Percentiles rank a stretch among this genome's conserved stretches.
Conservation (phyloP, 2,329 filamentous ascomycete species). For the Gnomoniopsis smithogilvyi region DNA sequence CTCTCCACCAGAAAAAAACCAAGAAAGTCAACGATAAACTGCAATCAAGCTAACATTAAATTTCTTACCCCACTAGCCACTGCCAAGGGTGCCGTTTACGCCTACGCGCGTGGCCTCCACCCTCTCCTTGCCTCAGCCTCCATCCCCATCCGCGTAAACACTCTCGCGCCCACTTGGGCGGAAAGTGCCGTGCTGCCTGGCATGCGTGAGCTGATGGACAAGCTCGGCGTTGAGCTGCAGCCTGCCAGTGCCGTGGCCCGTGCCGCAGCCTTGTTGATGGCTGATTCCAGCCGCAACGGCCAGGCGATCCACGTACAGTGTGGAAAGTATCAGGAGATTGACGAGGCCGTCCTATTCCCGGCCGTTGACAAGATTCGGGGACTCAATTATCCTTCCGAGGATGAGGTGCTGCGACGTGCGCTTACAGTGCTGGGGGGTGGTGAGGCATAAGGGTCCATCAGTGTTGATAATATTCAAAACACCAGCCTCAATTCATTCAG, state of each 20-base stretch:
- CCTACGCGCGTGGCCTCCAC: constrained; percentile 46
- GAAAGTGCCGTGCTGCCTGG: constrained; percentile 43
- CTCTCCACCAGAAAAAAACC: not conserved
- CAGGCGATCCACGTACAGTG: constrained; percentile 49
- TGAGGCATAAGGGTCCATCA: not conserved
- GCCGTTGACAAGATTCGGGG: constrained; percentile 30
- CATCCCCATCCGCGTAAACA: constrained; percentile 53
- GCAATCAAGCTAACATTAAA: too few species aligned
- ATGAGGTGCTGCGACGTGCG: constrained; percentile 30
- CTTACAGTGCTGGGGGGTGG: constrained; percentile 2
- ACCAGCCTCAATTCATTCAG: not conserved
- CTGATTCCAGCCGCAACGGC: constrained; percentile 43
- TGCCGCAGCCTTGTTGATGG: constrained; percentile 47
- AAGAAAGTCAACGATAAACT: too few species aligned
- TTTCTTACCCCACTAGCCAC: constrained; percentile 30
- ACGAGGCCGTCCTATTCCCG: constrained; percentile 39
- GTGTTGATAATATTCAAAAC: too few species aligned
- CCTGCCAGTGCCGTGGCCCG: constrained; percentile 43
- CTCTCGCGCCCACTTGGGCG: constrained; percentile 54
- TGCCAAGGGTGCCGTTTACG: constrained; percentile 53
- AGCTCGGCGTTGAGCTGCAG: constrained; percentile 40
- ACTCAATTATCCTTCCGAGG: constrained; percentile 30
- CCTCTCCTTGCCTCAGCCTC: constrained; percentile 31
- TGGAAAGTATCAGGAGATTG: constrained; percentile 51
- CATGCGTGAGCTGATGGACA: constrained; percentile 32